These are phyloP conservation scores for Sporothrix phasma DNA, from an alignment of 2,329 filamentous ascomycete genomes.

Conservation along the genomic window DNA sequence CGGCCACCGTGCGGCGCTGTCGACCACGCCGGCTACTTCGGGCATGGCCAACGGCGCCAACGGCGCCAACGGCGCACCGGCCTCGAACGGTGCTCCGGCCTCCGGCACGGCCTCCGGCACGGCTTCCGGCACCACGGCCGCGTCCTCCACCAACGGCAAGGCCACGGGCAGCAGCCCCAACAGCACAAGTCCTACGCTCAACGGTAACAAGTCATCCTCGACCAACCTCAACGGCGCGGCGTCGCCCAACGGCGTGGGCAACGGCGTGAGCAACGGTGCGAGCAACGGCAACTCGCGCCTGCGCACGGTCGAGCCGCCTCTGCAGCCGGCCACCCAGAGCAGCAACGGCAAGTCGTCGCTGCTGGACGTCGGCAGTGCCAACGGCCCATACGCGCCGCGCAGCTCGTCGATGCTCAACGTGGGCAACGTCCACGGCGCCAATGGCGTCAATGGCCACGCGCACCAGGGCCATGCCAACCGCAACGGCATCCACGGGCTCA, in stretches of 20 bases:
- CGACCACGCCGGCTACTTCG: not conserved
- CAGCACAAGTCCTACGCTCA: not conserved
- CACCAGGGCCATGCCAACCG: not conserved
- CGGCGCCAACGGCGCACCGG: not conserved
- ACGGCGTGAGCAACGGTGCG: not conserved
- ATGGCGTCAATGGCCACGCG: constrained; percentile 5
- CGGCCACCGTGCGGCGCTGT: constrained; percentile 24
- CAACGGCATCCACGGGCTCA: constrained; percentile 1
- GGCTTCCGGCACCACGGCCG: no score
- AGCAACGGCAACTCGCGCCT: not conserved
- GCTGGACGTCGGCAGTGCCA: constrained; percentile 9
- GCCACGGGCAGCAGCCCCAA: not conserved
- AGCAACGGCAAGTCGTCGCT: constrained; percentile 7
- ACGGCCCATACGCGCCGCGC: not conserved
- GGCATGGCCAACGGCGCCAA: not conserved
- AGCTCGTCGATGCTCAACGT: constrained; percentile 6
- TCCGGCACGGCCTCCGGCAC: not conserved
- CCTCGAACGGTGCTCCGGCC: not conserved
- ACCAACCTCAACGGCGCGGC: not conserved
- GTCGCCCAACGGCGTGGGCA: not conserved
- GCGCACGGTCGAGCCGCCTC: constrained; percentile 11
- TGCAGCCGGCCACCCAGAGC: constrained; percentile 3
- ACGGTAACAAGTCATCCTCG: not conserved
- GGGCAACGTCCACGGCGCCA: not conserved
- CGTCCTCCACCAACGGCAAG: constrained; percentile 2